phyloP scores from a whole-genome alignment of 305 asterid genomes.

The Fraxinus dipetala region DNA sequence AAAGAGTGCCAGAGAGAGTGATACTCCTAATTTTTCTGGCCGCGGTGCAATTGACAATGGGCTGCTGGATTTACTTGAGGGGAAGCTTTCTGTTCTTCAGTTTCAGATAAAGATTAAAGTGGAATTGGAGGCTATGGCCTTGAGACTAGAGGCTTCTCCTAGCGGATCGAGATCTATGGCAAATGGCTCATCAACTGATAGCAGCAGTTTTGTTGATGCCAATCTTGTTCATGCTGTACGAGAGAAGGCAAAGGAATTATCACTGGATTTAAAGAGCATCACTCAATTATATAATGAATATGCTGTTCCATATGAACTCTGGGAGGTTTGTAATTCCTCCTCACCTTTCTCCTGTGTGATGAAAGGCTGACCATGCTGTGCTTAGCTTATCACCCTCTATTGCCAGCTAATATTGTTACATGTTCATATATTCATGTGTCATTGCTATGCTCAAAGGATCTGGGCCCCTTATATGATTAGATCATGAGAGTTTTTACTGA shows the following conservation, averaged over 20 bases:
- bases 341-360: conserved; percentile 2
- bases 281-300: conserved; percentile 90
- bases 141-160: conserved; percentile 55
- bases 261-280: conserved; percentile 81
- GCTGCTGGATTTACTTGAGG: conserved; percentile 91
- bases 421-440: conserved; percentile 1
- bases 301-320: conserved; percentile 88
- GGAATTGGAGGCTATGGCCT: conserved; percentile 67
- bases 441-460: not conserved
- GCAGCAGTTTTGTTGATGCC: conserved; percentile 35
- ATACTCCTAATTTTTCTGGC: conserved; percentile 43
- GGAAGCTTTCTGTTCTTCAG: conserved; percentile 92
- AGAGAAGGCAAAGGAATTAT: conserved; percentile 72
- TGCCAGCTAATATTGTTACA: conserved; percentile 13
- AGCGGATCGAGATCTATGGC: conserved; percentile 44
- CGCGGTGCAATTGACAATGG: conserved; percentile 74
- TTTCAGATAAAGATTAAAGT: conserved; percentile 91
- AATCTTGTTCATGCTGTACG: conserved; percentile 34
- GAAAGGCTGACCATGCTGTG: conserved; percentile 11
- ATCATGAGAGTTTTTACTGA: not conserved
- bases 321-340: conserved; percentile 71
- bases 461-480: conserved; percentile 9
- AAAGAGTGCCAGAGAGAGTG: conserved; percentile 69
- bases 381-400: conserved; percentile 5
- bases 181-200: conserved; percentile 38